Base-by-base conservation (phyloP, 2,329 filamentous ascomycete species). In the Magnaporthiopsis rhizophila region DNA sequence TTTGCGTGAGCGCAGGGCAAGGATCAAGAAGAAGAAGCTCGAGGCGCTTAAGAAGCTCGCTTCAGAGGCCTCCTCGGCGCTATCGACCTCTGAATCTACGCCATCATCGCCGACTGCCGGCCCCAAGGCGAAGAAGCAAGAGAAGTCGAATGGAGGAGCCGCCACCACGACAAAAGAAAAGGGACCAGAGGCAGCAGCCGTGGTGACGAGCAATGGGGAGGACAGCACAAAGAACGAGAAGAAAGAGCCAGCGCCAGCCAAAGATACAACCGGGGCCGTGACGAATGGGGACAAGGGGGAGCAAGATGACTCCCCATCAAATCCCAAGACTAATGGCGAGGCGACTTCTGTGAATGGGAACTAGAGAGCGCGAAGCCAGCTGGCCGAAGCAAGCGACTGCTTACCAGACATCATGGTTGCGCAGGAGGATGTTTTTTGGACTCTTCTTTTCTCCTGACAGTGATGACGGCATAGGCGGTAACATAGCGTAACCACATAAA, bases 21-120 rank as follows among this genome's bases (percentile, higher is more conserved):
- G 38, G 38, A 62, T 32, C 26, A 56, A 62, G 28, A 65, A 65
- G 58, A 32, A 50, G 8, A 63, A 56, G 61, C 53, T 65, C 2
- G 38, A 53, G 59, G 58, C 59, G 18, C 57, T 64, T 11, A 64
- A 61, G 3, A 63, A 34, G 13, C 34, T 62, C 32, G 45, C 15
- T 36, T 9, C 34, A 36, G 34, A 36, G 5, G 34, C 9, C 6
- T 21, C 45, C 45, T 53, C 59, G 34, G 4, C 32, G 59, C 30
- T 12, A n/a, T 13, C n/a, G 59, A n/a, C 36, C 34, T 3, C 34
- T 36, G 34, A 12, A 36, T 24, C 7, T 4, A 34, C 9, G 8
- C 21, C 30, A 21, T 21, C 45, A 24, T 21, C 45, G n/a, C 45
- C 45, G 13, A 11, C 11, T 18, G 45, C 21, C 6, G 8, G 28